Percentiles rank a stretch among this genome's conserved stretches.
Evolutionary conservation across 1,139 yeast genomes (phyloP).

Genomic region (Geotrichum macrosporum): DNA sequence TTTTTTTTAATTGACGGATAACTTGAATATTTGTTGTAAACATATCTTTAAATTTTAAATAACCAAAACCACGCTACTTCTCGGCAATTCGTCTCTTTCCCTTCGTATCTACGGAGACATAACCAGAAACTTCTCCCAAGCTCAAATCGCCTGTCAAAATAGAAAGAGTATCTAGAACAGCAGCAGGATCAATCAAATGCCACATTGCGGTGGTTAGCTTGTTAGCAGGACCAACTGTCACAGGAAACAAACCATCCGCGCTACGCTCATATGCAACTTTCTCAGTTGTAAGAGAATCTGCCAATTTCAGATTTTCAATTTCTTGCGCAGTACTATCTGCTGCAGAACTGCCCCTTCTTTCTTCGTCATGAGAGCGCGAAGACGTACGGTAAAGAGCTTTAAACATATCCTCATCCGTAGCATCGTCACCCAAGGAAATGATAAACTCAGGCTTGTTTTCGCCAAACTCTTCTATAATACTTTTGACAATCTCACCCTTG

Average conservation of each 20-base stretch:
- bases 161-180: conserved; percentile 82
- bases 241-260: conserved; percentile 58
- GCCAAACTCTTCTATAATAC: conserved; percentile 46
- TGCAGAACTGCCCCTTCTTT: conserved; percentile 19
- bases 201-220: conserved; percentile 85
- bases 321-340: conserved; percentile 2
- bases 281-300: conserved; percentile 16
- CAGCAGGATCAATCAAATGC: conserved; percentile 79
- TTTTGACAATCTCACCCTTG: conserved; percentile 91
- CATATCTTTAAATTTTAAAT: no score
- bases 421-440: conserved; percentile 89
- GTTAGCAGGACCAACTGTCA: conserved; percentile 92
- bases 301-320: conserved; percentile 8
- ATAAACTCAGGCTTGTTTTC: conserved; percentile 63
- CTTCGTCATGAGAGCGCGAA: conserved; percentile 42
- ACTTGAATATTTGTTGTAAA: no score
- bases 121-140: conserved; percentile 17
- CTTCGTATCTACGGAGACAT: conserved; percentile 11
- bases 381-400: conserved; percentile 50
- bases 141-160: conserved; percentile 71
- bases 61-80: no score
- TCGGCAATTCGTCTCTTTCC: conserved; percentile 14
- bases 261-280: conserved; percentile 26
- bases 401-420: conserved; percentile 98
- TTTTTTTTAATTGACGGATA: no score